Evolutionary conservation across 2,329 filamentous ascomycete species (phyloP), one percentile per base, ranked within the genome.

Genomic region (Epichloe aotearoae): DNA sequence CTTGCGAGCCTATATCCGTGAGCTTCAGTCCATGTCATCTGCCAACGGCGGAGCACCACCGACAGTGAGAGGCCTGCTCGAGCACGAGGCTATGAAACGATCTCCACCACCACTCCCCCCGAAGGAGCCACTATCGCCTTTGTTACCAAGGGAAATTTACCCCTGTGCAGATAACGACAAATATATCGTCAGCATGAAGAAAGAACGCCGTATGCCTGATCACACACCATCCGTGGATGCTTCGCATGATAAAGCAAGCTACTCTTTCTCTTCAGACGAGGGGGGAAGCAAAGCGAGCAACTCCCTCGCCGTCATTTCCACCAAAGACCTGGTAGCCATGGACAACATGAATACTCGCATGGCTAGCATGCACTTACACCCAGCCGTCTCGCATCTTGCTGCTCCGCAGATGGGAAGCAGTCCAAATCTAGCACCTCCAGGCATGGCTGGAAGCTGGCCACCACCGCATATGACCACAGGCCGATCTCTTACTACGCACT

Each of bases 1-100:
- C 10, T 64, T 82, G 23, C 71, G 77, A 54, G 77, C 79, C 19
- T 82, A 83, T 58, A 80, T 83, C 41, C 75, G 76, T 37, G 74
- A 79, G 58, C 71, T 82, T 54, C 75, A 80, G 54, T 71, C 76
- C 40, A 68, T 73, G 50, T 67, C 68, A 37, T 62, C 64, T n/a
- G 60, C 66, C 12, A 68, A 69, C 39, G 69, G 67, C 20, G 71
- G 70, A 26, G 62, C 65, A 36, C 70, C 70, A 12, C 74, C 75
- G 3, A 74, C 74, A 2, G 70, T 77, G 14, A 72, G 76, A 50
- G 74, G 76, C 1, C 66, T 80, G 10, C 67, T 81, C n/a, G 73
- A 75, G 55, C 66, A 69, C 37, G 65, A 69, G 49, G 64, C 63
- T 50, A 58, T 59, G 45, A 59, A 59, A 53, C 26, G 56, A 58